Base-by-base conservation (phyloP, 108 stramenopile species). In the Hondaea fermentalgiana region DNA sequence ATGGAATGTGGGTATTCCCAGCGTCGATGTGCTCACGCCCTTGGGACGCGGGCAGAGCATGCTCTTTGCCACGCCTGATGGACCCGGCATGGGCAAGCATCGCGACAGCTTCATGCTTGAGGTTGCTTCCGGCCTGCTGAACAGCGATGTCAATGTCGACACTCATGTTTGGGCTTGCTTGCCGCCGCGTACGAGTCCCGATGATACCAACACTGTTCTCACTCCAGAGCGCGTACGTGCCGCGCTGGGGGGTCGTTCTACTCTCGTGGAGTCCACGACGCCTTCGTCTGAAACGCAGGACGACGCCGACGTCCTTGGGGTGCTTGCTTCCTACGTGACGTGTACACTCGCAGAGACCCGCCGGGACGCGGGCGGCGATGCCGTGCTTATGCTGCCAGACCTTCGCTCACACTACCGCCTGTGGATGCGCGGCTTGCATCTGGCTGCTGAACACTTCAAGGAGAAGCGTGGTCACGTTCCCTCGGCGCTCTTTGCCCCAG, bases 11-110 rank as follows among this genome's bases (percentile, higher is more conserved):
- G 76, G 76, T 2, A 47, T 83, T 21, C 25, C 49, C 19, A 25
- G 49, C 25, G 76, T 83, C 25, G 76, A 83, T 28, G 76, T 53
- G 76, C 76, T 83, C n/a, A 83, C 76, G 45, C 76, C 76, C 12
- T 16, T 83, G 45, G 76, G 76, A 10, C n/a, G 45, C 23, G 76
- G 76, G 17, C 76, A 83, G 76, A 83, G 76, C 76, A 83, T 83
- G 76, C 76, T 83, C 49, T 53, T 83, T 45, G 76, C 76, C 23
- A 83, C 49, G 1, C 64, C 64, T 2, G 64, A 69, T 12, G 45
- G 14, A 6, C 23, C 76, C n/a, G 23, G 23, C n/a, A 25, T 23
- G 45, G 76, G 51, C 25, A n/a, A 23, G 6, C 19, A 23, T 6
- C 76, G 76, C 49, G 76, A 83, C 23, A 17, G 25, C 23, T 53